These are phyloP conservation scores for Chalciporus sp. DNA, from an alignment of 1,284 basidiomycete species.

Conservation along the genomic window DNA sequence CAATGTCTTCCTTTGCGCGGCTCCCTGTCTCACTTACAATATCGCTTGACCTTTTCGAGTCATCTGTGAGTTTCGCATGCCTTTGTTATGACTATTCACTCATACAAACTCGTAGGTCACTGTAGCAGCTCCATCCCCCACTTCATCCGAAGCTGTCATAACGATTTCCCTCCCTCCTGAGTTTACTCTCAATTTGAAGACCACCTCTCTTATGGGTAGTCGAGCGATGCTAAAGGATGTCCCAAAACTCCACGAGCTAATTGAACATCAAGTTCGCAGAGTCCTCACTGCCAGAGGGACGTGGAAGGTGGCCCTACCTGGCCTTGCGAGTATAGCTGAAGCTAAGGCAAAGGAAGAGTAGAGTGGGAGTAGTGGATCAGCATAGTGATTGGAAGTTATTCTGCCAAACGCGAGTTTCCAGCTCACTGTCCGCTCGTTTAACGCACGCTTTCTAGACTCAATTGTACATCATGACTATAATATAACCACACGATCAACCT, in stretches of 20 bases:
- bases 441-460: conserved; percentile 4
- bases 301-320: conserved; percentile 72
- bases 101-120: conserved; percentile 42
- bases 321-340: conserved; percentile 51
- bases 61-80: conserved; percentile 49
- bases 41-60: conserved; percentile 75
- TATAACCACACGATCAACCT: neutral
- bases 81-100: conserved; percentile 9
- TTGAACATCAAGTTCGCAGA: conserved; percentile 69
- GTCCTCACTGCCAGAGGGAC: conserved; percentile 61
- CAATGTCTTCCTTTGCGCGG: conserved; percentile 75
- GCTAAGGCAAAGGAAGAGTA: conserved; percentile 42
- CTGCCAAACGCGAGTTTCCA: neutral
- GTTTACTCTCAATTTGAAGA: conserved; percentile 70
- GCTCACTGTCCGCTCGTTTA: neutral
- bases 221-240: conserved; percentile 83
- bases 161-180: conserved; percentile 64
- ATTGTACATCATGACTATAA: conserved; percentile 5
- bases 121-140: conserved; percentile 51
- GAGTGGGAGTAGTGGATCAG: conserved; percentile 1
- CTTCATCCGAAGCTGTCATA: conserved; percentile 52
- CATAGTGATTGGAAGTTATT: conserved; percentile 2
- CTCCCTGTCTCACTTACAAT: conserved; percentile 79
- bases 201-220: conserved; percentile 79
- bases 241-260: conserved; percentile 81